Evolutionary conservation across 2,329 filamentous ascomycete genomes (phyloP), one percentile per base, ranked within the genome.

Genomic region (Xylaria sp.): DNA sequence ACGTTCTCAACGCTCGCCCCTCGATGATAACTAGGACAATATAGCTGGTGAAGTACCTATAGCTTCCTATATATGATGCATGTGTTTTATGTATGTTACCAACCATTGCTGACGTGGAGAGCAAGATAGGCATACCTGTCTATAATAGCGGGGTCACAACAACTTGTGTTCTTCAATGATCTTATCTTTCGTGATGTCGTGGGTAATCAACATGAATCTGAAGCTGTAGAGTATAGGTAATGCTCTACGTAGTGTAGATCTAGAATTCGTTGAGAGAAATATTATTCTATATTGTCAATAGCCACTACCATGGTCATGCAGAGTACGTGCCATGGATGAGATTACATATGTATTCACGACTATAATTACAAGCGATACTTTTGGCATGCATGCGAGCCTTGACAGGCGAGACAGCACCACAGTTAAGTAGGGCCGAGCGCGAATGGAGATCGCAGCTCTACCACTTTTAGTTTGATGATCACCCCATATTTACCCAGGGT

Each of bases 401-500:
- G 34, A 34, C 32, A 43, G n/a, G 34, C 12, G 15, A 15, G n/a
- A n/a, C n/a, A n/a, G n/a, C n/a, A n/a, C n/a, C n/a, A 2, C 36
- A 39, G 36, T 5, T 8, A 23, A 28, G 53, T 45, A 55, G 32
- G 46, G 15, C 59, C 59, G 46, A 62, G 46, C 34, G 46, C n/a
- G 50, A 39, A 32, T n/a, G 34, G 46, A 34, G 59, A 62, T 50
- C 20, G 20, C 30, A 60, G 30, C 20, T 39, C 34, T 32, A 55
- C 23, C 20, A 39, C 52, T 15, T 5, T 25, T 60, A 50, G 43
- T 48, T 48, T 60, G 41, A 46, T 48, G 43, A 46, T 48, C 28
- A n/a, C 39, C 43, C 41, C 43, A 46, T 45, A 39, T 58, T 58
- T 58, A 43, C 56, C 25, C 39, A 30, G 36, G 58, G 45, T 15